Conservation (phyloP, 257 asterid species). For the Nicotiana paniculata region DNA sequence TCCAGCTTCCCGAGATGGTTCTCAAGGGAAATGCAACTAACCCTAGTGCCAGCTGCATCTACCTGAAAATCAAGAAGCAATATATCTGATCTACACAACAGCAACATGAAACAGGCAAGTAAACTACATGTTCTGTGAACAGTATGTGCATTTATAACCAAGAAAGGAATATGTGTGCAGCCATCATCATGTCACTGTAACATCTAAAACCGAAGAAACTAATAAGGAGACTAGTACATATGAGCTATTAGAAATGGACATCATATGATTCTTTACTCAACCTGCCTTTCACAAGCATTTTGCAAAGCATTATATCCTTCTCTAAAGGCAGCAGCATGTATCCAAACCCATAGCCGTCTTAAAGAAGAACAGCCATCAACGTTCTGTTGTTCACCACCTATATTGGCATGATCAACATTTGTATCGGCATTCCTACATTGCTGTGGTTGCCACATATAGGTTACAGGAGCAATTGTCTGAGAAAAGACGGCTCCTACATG, state of each 20-base stretch:
- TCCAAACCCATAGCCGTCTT: slow-evolving; percentile 74
- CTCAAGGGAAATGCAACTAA: slow-evolving; percentile 59
- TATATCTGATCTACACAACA: neutral
- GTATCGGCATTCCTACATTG: slow-evolving; percentile 11
- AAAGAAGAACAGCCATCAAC: slow-evolving; percentile 14
- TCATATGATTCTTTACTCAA: slow-evolving; percentile 16
- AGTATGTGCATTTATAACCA: neutral
- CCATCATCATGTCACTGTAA: neutral
- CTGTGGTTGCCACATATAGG: slow-evolving; percentile 75
- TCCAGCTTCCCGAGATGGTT: slow-evolving; percentile 73
- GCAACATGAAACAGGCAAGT: neutral
- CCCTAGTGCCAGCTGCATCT: slow-evolving; percentile 29
- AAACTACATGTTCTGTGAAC: neutral
- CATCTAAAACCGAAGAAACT: neutral
- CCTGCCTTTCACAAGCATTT: slow-evolving; percentile 50
- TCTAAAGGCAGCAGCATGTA: slow-evolving; percentile 74
- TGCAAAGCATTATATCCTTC: slow-evolving; percentile 67
- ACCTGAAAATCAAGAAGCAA: slow-evolving; percentile 37
- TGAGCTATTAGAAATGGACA: neutral
- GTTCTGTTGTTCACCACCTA: slow-evolving; percentile 20
- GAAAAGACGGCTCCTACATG: slow-evolving; percentile 33
- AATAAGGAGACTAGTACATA: neutral
- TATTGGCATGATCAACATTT: slow-evolving; percentile 10
- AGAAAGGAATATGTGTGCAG: neutral
- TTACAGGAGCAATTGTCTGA: slow-evolving; percentile 65